These are phyloP conservation scores for Xylariaceae sp. DNA, from an alignment of 2,329 filamentous ascomycete genomes.

Conservation along the genomic window DNA sequence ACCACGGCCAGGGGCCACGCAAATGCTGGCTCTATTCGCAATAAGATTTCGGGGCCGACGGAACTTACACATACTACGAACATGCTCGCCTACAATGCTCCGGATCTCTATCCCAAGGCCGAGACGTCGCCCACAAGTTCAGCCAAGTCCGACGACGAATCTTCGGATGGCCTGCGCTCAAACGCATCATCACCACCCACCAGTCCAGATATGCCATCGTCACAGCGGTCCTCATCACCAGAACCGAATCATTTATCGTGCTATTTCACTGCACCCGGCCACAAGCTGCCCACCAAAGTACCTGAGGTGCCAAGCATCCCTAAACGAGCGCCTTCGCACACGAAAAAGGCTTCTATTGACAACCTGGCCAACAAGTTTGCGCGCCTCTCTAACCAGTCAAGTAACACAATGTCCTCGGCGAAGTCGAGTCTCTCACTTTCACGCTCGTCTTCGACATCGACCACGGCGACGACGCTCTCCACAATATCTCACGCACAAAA, in stretches of 20 bases:
- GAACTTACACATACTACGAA: slow-evolving; percentile 92
- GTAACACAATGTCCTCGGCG: slow-evolving; percentile 44
- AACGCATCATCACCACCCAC: slow-evolving; percentile 59
- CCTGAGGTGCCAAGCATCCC: slow-evolving; percentile 65
- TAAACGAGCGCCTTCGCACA: slow-evolving; percentile 77
- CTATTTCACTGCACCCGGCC: slow-evolving; percentile 56
- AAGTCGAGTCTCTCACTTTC: slow-evolving; percentile 55
- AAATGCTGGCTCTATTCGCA: slow-evolving; percentile 44
- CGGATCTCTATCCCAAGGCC: slow-evolving; percentile 61
- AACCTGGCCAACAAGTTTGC: slow-evolving; percentile 59
- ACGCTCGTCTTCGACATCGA: slow-evolving; percentile 53
- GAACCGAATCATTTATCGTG: slow-evolving; percentile 64
- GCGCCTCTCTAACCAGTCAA: slow-evolving; percentile 52
- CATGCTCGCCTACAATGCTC: slow-evolving; percentile 91
- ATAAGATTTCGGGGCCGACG: slow-evolving; percentile 82
- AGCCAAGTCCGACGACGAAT: slow-evolving; percentile 57
- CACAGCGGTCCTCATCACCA: slow-evolving; percentile 52
- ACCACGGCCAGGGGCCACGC: slow-evolving; percentile 40
- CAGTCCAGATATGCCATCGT: slow-evolving; percentile 61
- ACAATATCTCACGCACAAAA: slow-evolving; percentile 28
- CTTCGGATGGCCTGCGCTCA: slow-evolving; percentile 64
- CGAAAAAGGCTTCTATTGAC: slow-evolving; percentile 76
- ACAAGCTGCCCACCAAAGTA: slow-evolving; percentile 38
- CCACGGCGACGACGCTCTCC: slow-evolving; percentile 45
- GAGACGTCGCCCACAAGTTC: slow-evolving; percentile 47